phyloP scores from a whole-genome alignment of 768 basidiomycete genomes.

The Cystobasidium tubakii region DNA sequence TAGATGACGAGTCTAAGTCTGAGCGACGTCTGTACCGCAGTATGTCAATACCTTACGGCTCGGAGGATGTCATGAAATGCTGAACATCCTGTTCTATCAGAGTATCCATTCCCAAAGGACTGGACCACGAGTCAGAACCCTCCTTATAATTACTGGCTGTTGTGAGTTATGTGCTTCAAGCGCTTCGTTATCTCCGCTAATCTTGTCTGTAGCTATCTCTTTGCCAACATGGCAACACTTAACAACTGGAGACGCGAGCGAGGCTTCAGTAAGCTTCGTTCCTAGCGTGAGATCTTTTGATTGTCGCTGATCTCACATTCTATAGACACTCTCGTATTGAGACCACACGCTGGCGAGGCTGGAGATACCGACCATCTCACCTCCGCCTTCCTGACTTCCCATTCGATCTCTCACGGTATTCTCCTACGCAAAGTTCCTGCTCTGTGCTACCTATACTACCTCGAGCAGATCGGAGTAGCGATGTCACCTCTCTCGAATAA shows the following conservation, averaged over 20 bases:
- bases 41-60: conserved; percentile 55
- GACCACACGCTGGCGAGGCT: conserved; percentile 95
- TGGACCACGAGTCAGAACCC: conserved; percentile 89
- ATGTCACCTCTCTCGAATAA: conserved; percentile 99
- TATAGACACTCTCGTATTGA: conserved; percentile 90
- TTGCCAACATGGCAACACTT: conserved; percentile 86
- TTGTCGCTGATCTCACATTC: background rate
- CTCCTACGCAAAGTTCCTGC: conserved; percentile 94
- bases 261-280: conserved; percentile 70
- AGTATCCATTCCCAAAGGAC: conserved; percentile 57
- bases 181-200: background rate
- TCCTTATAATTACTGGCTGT: conserved; percentile 82
- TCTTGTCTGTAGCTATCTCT: conserved; percentile 90
- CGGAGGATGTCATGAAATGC: background rate
- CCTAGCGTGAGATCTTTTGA: background rate
- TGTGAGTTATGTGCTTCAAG: background rate
- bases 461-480: conserved; percentile 79
- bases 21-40: conserved; percentile 71
- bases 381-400: conserved; percentile 89
- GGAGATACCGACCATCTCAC: conserved; percentile 97
- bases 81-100: background rate
- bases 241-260: conserved; percentile 83
- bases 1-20: conserved; percentile 93
- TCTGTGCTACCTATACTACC: conserved; percentile 91
- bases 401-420: conserved; percentile 99